Conservation (phyloP, 768 basidiomycete species). For the Kwoniella pini region DNA sequence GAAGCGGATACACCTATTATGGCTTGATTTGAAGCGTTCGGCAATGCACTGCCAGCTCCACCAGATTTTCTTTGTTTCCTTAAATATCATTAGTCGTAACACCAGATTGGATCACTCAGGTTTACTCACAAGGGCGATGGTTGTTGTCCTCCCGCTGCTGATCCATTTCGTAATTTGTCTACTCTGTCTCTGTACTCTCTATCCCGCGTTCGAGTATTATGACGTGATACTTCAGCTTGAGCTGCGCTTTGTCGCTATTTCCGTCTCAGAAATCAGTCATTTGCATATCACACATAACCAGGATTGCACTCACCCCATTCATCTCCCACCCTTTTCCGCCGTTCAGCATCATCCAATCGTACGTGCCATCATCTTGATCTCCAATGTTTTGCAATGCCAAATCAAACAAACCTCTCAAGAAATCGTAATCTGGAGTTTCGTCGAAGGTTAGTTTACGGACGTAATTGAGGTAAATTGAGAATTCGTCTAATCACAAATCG, state of each 20-base stretch:
- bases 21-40: conserved; percentile 53
- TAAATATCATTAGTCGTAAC: neutral
- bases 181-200: conserved; percentile 48
- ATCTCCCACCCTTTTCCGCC: conserved; percentile 94
- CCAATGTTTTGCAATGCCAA: conserved; percentile 90
- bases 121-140: conserved; percentile 42
- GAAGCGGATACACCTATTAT: conserved; percentile 53
- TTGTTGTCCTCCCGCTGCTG: conserved; percentile 28
- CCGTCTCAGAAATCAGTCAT: conserved; percentile 17
- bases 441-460: conserved; percentile 98
- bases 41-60: conserved; percentile 34
- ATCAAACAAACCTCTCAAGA: conserved; percentile 88
- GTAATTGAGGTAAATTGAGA: conserved; percentile 97
- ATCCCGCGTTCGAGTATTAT: conserved; percentile 45
- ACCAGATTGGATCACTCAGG: neutral
- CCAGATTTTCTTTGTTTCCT: conserved; percentile 51
- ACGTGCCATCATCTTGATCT: conserved; percentile 88
- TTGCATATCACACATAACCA: neutral
- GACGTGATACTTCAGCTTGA: conserved; percentile 41
- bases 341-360: conserved; percentile 94
- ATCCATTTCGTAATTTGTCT: conserved; percentile 40
- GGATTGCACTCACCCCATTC: conserved; percentile 62
- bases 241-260: conserved; percentile 31
- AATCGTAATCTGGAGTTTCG: conserved; percentile 98
- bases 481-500: conserved; percentile 71